Evolutionary conservation across 2,329 filamentous ascomycete genomes (phyloP).

Genomic region (Helicocarpus griseus): DNA sequence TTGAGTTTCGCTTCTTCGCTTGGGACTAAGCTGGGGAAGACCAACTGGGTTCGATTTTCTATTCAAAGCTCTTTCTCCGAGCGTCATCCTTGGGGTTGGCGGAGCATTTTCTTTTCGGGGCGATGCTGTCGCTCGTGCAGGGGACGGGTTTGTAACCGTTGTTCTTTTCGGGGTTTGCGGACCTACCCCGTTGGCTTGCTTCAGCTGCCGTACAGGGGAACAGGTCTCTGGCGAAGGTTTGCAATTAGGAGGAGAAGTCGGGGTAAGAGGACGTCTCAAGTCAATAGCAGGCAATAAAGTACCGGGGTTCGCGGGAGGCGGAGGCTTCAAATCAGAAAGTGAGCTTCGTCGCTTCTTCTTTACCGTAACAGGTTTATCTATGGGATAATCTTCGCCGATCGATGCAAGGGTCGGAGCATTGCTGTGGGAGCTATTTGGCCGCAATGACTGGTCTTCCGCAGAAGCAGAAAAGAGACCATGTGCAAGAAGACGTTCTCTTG

Average conservation of each 20-base stretch:
- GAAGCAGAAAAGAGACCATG: slow-evolving; percentile 38
- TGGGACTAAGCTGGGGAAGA: slow-evolving; percentile 28
- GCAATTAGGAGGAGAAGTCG: slow-evolving; percentile 14
- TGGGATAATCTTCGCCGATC: slow-evolving; percentile 42
- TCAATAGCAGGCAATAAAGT: slow-evolving; percentile 24
- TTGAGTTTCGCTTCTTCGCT: slow-evolving; percentile 35
- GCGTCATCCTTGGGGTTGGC: slow-evolving; percentile 23
- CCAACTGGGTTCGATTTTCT: slow-evolving; percentile 23
- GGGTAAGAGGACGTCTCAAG: slow-evolving; percentile 29
- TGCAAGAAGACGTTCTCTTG: slow-evolving; percentile 45
- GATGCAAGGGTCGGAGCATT: slow-evolving; percentile 39
- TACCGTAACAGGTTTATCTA: slow-evolving; percentile 36
- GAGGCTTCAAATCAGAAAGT: slow-evolving; percentile 68
- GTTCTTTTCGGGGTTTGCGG: slow-evolving; percentile 8
- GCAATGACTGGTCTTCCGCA: slow-evolving; percentile 37
- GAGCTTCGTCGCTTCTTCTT: slow-evolving; percentile 85
- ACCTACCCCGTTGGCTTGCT: neutral
- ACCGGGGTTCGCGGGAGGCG: slow-evolving; percentile 50
- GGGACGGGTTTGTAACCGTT: slow-evolving; percentile 9
- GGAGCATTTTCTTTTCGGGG: slow-evolving; percentile 33
- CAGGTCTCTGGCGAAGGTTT: slow-evolving; percentile 6
- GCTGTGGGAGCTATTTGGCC: slow-evolving; percentile 38
- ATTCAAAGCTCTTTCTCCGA: slow-evolving; percentile 25
- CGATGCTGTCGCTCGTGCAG: slow-evolving; percentile 23
- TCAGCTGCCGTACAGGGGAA: slow-evolving; percentile 5